These are phyloP conservation scores for Cadophora sp. DNA, from an alignment of 2,329 filamentous ascomycete species.

Conservation along the genomic window DNA sequence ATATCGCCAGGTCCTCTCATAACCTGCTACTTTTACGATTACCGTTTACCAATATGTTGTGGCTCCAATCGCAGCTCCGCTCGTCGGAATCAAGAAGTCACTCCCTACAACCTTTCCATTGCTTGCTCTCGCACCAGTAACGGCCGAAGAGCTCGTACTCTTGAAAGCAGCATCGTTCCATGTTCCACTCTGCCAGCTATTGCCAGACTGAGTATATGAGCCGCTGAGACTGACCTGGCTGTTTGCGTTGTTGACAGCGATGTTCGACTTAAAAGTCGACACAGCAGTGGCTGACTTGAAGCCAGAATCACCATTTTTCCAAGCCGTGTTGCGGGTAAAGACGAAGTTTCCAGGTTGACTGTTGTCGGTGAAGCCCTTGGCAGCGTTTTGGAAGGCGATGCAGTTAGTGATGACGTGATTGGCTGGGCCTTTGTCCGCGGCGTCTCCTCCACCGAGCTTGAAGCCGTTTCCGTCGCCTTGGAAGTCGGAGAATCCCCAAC, in stretches of 20 bases:
- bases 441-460: conserved; percentile 50
- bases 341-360: conserved; percentile 50
- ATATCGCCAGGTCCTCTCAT: background rate
- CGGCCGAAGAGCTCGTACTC: conserved; percentile 45
- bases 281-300: conserved; percentile 47
- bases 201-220: conserved; percentile 44
- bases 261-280: conserved; percentile 48
- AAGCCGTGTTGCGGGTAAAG: conserved; percentile 53
- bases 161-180: conserved; percentile 50
- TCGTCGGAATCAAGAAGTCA: conserved; percentile 50
- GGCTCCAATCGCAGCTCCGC: conserved; percentile 49
- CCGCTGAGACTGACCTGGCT: conserved; percentile 40
- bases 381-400: conserved; percentile 52
- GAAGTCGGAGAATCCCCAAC: conserved; percentile 52
- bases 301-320: conserved; percentile 52
- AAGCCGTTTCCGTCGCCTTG: conserved; percentile 56
- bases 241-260: conserved; percentile 47
- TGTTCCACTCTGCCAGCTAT: conserved; percentile 50
- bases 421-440: conserved; percentile 47
- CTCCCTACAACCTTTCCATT: conserved; percentile 50
- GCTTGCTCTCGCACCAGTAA: conserved; percentile 48
- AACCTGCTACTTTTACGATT: background rate
- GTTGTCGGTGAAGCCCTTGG: conserved; percentile 56
- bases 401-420: conserved; percentile 53
- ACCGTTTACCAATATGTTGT: conserved; percentile 43